Evolutionary conservation across 163 green algal species (phyloP).

Genomic region (Prototheca wickerhamii): DNA sequence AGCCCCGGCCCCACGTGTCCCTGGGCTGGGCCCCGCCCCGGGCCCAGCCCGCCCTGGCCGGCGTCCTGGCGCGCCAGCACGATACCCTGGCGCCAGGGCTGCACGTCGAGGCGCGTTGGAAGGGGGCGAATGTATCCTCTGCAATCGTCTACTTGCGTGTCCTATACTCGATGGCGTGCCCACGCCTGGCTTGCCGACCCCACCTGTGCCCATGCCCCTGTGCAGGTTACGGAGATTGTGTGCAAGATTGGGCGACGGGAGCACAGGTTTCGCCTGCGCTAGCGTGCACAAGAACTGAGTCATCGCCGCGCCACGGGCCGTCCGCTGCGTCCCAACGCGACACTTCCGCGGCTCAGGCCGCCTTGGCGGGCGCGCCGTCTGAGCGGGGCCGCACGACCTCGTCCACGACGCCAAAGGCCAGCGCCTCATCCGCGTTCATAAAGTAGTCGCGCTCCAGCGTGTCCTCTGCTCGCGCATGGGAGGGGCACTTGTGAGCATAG

Average conservation of each 20-base stretch:
- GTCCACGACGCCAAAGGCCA: slow-evolving; percentile 78
- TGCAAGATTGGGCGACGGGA: background rate
- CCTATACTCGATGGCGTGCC: too few relatives aligned
- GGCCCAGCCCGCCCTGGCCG: too few relatives aligned
- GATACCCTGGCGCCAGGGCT: too few relatives aligned
- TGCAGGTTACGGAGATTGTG: background rate
- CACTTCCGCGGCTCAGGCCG: background rate
- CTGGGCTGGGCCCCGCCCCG: background rate
- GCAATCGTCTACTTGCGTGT: too few relatives aligned
- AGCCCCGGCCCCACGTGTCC: slow-evolving; percentile 3
- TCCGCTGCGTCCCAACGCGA: background rate
- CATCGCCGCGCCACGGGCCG: too few relatives aligned
- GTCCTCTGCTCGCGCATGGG: slow-evolving; percentile 36
- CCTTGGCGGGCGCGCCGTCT: background rate
- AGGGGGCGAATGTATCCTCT: too few relatives aligned
- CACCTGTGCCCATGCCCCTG: too few relatives aligned
- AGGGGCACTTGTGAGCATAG: background rate
- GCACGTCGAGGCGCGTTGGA: too few relatives aligned
- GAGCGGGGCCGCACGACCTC: slow-evolving; percentile 50
- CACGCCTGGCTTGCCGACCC: too few relatives aligned
- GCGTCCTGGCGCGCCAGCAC: too few relatives aligned
- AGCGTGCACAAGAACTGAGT: too few relatives aligned
- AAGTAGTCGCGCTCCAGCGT: slow-evolving; percentile 81
- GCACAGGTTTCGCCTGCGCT: background rate
- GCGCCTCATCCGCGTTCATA: slow-evolving; percentile 65